Percentiles rank a stretch among this genome's conserved stretches.
phyloP scores from a whole-genome alignment of 1,139 yeast genomes.

The Yamadazyma diospyri region DNA sequence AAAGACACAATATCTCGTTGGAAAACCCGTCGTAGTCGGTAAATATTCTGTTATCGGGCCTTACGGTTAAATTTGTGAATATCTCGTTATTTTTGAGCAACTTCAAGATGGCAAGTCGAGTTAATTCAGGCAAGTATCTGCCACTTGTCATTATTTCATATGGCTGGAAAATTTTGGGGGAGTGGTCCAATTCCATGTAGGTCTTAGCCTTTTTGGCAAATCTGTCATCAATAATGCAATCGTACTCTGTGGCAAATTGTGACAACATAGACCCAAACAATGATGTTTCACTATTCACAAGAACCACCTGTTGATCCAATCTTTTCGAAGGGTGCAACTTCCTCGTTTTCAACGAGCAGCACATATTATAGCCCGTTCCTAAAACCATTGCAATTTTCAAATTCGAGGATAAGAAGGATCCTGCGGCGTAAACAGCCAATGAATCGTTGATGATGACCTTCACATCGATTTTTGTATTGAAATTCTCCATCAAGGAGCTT shows the following conservation, averaged over 20 bases:
- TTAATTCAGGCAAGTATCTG: slow-evolving; percentile 52
- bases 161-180: slow-evolving; percentile 47
- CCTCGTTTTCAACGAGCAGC: slow-evolving; percentile 32
- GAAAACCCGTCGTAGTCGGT: slow-evolving; percentile 34
- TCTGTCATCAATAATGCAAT: slow-evolving; percentile 32
- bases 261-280: slow-evolving; percentile 37
- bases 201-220: slow-evolving; percentile 27
- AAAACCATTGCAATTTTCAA: slow-evolving; percentile 43
- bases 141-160: slow-evolving; percentile 54
- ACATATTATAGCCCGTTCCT: slow-evolving; percentile 46
- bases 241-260: slow-evolving; percentile 35
- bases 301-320: slow-evolving; percentile 20
- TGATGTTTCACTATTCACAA: slow-evolving; percentile 40
- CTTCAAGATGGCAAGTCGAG: slow-evolving; percentile 40
- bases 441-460: slow-evolving; percentile 41
- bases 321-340: slow-evolving; percentile 23
- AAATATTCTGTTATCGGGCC: slow-evolving; percentile 11
- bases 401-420: slow-evolving; percentile 34
- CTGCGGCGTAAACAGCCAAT: slow-evolving; percentile 47
- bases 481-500: slow-evolving; percentile 21
- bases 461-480: slow-evolving; percentile 26
- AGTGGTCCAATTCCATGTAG: slow-evolving; percentile 32
- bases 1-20: slow-evolving; percentile 37
- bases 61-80: slow-evolving; percentile 16
- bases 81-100: slow-evolving; percentile 28